Evolutionary conservation across 768 basidiomycete species (phyloP), one percentile per base, ranked within the genome.

Genomic region (Boletus insuetus): DNA sequence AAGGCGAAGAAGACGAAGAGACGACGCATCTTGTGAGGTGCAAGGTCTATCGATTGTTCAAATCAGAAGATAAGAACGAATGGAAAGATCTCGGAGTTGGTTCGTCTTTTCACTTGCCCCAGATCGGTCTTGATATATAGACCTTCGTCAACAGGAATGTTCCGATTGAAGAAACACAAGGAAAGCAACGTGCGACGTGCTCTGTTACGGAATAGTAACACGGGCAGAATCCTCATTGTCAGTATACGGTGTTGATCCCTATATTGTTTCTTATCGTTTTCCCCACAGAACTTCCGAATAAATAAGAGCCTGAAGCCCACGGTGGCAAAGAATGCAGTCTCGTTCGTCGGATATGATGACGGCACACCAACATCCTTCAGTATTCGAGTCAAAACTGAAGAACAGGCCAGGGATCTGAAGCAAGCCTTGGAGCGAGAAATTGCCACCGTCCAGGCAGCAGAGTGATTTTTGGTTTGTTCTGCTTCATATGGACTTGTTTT

Each of bases 1-100:
- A 85, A 62, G 91, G 91, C 29, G 91, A 93, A 71, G 87, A 93
- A 66, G 79, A 86, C 39, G 91, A 93, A 64, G 83, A 83, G 55
- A 91, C 87, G 4, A 71, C 73, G 29, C 77, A 87, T 67, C 70
- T 74, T 43, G 75, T 82, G 46, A 82, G 77, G 67, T 71, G 81
- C 46, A 91, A 87, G 67, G 83, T 84, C 24, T 89, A 75, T 65
- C 81, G 79, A 64, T 63, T 91, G 65, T 72, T 72, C 56, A 84
- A 81, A 69, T 73, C 76, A 13, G 79, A 80, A 56, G 67, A 78
- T 55, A 58, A 69, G 51, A 58, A 67, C 39, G 76, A 77, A 31
- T 91, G 89, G 89, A 75, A 70, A 24, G 86, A 87, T 54, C 64
- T 88, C 51, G 90, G 91, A 46, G 64, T 83, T 52, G 89, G 87